These are phyloP conservation scores for Acrocalymma vagum DNA, from an alignment of 2,329 filamentous ascomycete species.

Conservation along the genomic window DNA sequence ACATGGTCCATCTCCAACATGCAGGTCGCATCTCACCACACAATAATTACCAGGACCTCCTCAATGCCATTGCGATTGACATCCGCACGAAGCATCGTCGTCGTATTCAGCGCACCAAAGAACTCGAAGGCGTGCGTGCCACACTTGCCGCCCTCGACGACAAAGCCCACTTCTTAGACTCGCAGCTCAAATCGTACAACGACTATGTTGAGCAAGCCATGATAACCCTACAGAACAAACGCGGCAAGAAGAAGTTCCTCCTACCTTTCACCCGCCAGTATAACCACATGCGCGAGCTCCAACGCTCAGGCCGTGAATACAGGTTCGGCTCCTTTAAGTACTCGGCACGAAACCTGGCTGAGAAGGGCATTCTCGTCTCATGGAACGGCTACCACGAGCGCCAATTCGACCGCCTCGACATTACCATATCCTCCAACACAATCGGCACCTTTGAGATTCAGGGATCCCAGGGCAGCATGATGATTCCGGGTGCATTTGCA, in stretches of 20 bases:
- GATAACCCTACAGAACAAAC: conserved; percentile 95
- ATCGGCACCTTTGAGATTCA: conserved; percentile 95
- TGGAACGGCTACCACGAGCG: conserved; percentile 85
- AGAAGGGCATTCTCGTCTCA: conserved; percentile 93
- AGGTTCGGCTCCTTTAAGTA: conserved; percentile 99
- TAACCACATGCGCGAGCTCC: conserved; percentile 96
- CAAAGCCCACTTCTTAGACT: conserved; percentile 91
- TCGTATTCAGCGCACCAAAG: conserved; percentile 87
- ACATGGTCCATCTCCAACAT: conserved; percentile 88
- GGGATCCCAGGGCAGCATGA: conserved; percentile 88
- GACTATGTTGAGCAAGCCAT: conserved; percentile 99
- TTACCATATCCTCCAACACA: conserved; percentile 93
- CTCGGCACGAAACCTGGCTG: conserved; percentile 83
- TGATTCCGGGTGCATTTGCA: conserved; percentile 92
- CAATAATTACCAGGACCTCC: conserved; percentile 96
- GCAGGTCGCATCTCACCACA: conserved; percentile 83
- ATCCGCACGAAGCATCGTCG: conserved; percentile 97
- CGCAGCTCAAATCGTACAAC: conserved; percentile 96
- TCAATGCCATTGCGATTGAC: conserved; percentile 95
- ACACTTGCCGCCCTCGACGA: conserved; percentile 80
- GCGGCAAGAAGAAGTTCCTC: conserved; percentile 92
- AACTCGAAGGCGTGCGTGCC: conserved; percentile 82
- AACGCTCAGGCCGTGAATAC: conserved; percentile 89
- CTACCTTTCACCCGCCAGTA: conserved; percentile 98
- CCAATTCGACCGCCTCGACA: conserved; percentile 90